These are phyloP conservation scores for Lentithecium fluviatile DNA, from an alignment of 495 filamentous ascomycete genomes.

Conservation along the genomic window DNA sequence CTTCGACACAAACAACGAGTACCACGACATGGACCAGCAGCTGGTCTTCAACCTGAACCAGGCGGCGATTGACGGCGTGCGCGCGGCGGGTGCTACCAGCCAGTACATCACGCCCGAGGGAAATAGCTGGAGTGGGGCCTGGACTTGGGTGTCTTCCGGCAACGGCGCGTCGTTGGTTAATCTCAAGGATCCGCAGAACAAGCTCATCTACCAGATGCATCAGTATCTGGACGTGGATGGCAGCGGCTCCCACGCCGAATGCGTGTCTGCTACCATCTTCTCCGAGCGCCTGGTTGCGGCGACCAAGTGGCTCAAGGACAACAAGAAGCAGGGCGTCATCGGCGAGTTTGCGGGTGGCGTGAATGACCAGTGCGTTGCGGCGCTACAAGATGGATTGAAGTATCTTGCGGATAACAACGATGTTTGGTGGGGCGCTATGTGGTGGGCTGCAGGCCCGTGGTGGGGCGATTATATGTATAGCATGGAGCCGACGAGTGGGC, in stretches of 20 bases:
- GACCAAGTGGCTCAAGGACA: constrained; percentile 67
- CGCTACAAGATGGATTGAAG: constrained; percentile 64
- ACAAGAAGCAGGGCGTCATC: constrained; percentile 65
- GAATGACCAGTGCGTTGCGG: constrained; percentile 63
- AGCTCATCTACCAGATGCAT: constrained; percentile 62
- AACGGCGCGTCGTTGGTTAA: constrained; percentile 55
- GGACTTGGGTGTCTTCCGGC: constrained; percentile 54
- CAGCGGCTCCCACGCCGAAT: constrained; percentile 60
- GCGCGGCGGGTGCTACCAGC: constrained; percentile 64
- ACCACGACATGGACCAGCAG: constrained; percentile 66
- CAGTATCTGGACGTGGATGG: constrained; percentile 63
- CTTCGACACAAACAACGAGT: constrained; percentile 75
- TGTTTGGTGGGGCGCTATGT: constrained; percentile 66
- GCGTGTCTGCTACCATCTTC: constrained; percentile 66
- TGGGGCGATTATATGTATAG: constrained; percentile 59
- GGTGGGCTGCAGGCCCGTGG: constrained; percentile 70
- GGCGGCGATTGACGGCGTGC: constrained; percentile 71
- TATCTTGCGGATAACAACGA: constrained; percentile 61
- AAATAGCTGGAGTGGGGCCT: constrained; percentile 65
- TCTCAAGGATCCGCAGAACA: constrained; percentile 61
- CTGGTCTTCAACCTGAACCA: constrained; percentile 75
- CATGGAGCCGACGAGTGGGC: constrained; percentile 58
- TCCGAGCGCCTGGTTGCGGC: constrained; percentile 62
- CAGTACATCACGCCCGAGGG: constrained; percentile 77
- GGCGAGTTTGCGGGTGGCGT: constrained; percentile 73